A percentile compares a stretch with the other conserved stretches of the same genome.
phyloP scores from a whole-genome alignment of 345 rosid species.

The Pugionium cornutum region DNA sequence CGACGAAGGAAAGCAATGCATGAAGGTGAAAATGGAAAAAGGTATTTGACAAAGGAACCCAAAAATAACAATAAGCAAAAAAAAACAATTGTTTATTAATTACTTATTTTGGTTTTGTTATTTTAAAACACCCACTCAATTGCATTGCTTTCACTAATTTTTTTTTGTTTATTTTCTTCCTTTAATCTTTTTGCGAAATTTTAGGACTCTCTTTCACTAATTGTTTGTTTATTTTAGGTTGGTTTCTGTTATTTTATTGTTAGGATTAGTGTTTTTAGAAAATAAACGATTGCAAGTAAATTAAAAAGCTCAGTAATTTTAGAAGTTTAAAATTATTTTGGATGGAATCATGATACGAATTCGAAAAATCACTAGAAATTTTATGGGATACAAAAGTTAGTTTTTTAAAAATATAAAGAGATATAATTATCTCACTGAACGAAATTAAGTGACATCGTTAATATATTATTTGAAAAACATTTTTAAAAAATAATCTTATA shows the following conservation, averaged over 20 bases:
- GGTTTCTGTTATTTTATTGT: background rate
- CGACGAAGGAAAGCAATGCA: constrained; percentile 41
- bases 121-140: constrained; percentile 36
- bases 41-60: constrained; percentile 10
- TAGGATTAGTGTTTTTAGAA: background rate
- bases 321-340: too few species aligned
- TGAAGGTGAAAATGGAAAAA: constrained; percentile 35
- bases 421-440: too few species aligned
- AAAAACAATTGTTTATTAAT: constrained; percentile 6
- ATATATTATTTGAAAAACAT: too few species aligned
- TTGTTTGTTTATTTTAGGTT: constrained; percentile 3
- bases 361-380: too few species aligned
- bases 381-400: too few species aligned
- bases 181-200: constrained; percentile 14
- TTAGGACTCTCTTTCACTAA: constrained; percentile 18
- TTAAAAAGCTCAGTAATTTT: too few species aligned
- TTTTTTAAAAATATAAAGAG: too few species aligned
- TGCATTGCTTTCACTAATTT: constrained; percentile 32
- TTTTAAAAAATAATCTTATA: too few species aligned
- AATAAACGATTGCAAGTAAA: background rate
- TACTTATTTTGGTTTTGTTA: constrained; percentile 32
- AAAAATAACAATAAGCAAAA: constrained; percentile 31
- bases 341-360: too few species aligned
- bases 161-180: constrained; percentile 23
- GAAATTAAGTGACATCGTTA: too few species aligned